Conservation (phyloP, 169 alveolate species). For the Cryptosporidium ubiquitum region DNA sequence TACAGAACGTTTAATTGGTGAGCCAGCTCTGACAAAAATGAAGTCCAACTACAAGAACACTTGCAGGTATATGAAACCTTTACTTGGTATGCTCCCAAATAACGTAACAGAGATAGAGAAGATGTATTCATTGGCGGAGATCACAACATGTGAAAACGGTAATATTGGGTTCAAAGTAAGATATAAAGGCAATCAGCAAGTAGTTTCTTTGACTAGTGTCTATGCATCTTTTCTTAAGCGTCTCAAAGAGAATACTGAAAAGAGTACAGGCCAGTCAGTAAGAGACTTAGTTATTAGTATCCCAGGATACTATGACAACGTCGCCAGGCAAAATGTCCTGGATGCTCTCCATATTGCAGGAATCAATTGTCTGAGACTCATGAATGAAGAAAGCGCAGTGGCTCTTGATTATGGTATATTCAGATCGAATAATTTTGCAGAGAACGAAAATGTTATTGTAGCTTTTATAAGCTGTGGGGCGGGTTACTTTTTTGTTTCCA, state of each 20-base stretch:
- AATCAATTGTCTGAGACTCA: conserved; percentile 89
- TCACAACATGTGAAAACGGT: conserved; percentile 75
- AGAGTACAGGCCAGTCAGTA: conserved; percentile 54
- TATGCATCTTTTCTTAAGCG: conserved; percentile 59
- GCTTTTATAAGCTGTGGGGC: conserved; percentile 96
- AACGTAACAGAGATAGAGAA: conserved; percentile 41
- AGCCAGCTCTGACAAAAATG: conserved; percentile 86
- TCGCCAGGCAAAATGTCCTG: conserved; percentile 79
- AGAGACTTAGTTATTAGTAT: conserved; percentile 63
- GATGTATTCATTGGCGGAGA: conserved; percentile 32
- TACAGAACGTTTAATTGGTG: conserved; percentile 94
- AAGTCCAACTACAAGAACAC: conserved; percentile 89
- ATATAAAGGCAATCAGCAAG: conserved; percentile 19
- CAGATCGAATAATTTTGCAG: conserved; percentile 91
- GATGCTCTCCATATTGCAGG: conserved; percentile 95
- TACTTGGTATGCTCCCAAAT: conserved; percentile 85
- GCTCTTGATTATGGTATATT: conserved; percentile 97
- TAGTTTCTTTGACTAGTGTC: conserved; percentile 56
- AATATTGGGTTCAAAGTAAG: conserved; percentile 77
- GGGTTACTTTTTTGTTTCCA: conserved; percentile 90
- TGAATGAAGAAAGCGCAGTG: conserved; percentile 96
- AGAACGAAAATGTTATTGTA: conserved; percentile 89
- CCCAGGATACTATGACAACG: conserved; percentile 69
- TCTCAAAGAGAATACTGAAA: conserved; percentile 61
- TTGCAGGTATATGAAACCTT: conserved; percentile 88